These are phyloP conservation scores for Solanum okadae DNA, from an alignment of 257 asterid genomes.

Conservation along the genomic window DNA sequence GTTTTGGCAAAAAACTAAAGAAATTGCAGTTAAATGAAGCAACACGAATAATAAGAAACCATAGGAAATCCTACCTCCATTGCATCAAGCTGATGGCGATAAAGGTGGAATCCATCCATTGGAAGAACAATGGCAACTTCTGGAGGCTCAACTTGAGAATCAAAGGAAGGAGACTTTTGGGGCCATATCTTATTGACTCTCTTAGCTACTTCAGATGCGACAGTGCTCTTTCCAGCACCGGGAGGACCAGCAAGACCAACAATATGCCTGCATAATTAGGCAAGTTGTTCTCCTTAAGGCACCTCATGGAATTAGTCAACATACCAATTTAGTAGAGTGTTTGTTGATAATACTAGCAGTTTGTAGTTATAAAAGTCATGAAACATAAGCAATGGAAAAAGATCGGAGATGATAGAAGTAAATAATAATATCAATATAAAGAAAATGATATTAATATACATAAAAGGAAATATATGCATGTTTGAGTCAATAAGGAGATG, in stretches of 20 bases:
- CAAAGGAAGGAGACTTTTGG: slow-evolving; percentile 42
- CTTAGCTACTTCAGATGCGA: slow-evolving; percentile 64
- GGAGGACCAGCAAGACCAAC: slow-evolving; percentile 97
- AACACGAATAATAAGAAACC: neutral
- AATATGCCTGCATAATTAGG: slow-evolving; percentile 49
- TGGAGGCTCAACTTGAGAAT: slow-evolving; percentile 69
- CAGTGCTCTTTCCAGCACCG: slow-evolving; percentile 89
- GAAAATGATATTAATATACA: neutral
- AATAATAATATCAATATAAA: neutral
- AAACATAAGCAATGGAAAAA: neutral
- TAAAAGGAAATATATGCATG: neutral
- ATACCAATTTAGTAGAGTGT: neutral
- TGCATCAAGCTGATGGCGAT: slow-evolving; percentile 76
- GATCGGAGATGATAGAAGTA: neutral
- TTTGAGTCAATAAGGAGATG: neutral
- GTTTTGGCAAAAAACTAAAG: neutral
- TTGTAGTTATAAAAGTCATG: neutral
- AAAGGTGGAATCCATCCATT: slow-evolving; percentile 98
- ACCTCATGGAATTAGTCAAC: neutral
- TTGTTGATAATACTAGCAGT: neutral
- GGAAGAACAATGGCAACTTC: slow-evolving; percentile 78
- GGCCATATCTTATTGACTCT: slow-evolving; percentile 81
- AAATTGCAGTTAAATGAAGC: neutral
- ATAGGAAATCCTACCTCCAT: slow-evolving; percentile 55
- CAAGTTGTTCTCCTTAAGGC: neutral